Evolutionary conservation across 176 grass and related monocot species (phyloP).

Genomic region (Triticum dicoccoides): DNA sequence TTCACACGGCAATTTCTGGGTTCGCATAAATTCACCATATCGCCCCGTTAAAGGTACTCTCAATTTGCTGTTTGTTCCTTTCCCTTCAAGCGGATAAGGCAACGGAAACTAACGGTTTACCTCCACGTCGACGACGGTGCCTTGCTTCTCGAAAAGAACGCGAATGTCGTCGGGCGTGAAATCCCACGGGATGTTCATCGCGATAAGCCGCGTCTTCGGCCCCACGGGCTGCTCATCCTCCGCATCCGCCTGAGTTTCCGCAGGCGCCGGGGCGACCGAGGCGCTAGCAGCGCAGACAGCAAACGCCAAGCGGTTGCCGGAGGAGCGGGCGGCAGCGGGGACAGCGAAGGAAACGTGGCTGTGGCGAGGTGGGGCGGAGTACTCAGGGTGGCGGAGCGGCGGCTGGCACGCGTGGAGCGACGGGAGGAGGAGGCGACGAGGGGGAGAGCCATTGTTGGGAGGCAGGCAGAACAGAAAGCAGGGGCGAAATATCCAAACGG

Average conservation of each 20-base stretch:
- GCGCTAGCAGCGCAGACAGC: not conserved
- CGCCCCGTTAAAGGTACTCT: not conserved
- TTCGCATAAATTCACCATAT: not conserved
- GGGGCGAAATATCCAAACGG: not conserved
- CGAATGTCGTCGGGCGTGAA: conserved; percentile 68
- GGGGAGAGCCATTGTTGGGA: conserved; percentile 53
- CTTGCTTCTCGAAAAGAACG: conserved; percentile 75
- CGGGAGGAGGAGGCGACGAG: conserved; percentile 37
- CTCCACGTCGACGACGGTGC: conserved; percentile 67
- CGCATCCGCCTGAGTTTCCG: conserved; percentile 10
- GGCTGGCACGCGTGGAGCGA: conserved; percentile 22
- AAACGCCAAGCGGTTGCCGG: conserved; percentile 12
- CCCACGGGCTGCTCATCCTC: conserved; percentile 27
- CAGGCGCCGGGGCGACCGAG: conserved; percentile 22
- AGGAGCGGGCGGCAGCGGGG: not conserved
- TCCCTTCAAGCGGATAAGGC: not conserved
- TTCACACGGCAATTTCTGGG: not conserved
- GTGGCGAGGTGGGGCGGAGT: not conserved
- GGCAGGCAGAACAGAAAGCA: not conserved
- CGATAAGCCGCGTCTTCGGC: conserved; percentile 63
- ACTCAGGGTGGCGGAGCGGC: conserved; percentile 13
- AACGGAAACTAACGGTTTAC: conserved; percentile 32
- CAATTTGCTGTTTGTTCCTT: not conserved
- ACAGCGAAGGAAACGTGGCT: not conserved
- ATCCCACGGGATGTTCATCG: conserved; percentile 93